Evolutionary conservation across 1,284 basidiomycete species (phyloP).

Genomic region (Sphaerobolus stellatus): DNA sequence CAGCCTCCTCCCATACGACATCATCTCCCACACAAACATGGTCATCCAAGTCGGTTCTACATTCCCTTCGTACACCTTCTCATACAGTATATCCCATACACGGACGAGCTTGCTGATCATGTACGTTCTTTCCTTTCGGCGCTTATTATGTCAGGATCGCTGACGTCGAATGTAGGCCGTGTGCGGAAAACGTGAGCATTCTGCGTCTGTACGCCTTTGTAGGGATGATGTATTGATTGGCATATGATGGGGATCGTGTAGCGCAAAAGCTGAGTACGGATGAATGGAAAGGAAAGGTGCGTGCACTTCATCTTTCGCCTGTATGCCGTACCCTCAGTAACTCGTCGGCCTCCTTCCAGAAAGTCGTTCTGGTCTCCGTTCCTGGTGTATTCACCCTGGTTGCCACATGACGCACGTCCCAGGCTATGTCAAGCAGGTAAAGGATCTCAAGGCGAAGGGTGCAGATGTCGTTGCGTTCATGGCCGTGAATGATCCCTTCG

Average conservation of each 20-base stretch:
- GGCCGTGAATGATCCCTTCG: constrained; percentile 75
- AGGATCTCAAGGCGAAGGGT: constrained; percentile 64
- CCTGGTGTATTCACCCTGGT: constrained; percentile 81
- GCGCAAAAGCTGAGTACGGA: constrained; percentile 49
- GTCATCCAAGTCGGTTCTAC: constrained; percentile 68
- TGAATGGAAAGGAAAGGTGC: constrained; percentile 70
- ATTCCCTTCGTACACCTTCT: constrained; percentile 63
- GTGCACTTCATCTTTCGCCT: background rate
- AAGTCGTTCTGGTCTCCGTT: constrained; percentile 75
- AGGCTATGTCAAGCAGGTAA: constrained; percentile 61
- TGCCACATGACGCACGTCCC: constrained; percentile 76
- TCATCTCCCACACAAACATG: no score
- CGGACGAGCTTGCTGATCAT: constrained; percentile 62
- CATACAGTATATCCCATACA: constrained; percentile 64
- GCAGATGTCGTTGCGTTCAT: constrained; percentile 70
- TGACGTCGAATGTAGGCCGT: background rate
- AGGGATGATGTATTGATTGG: background rate
- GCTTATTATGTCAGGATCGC: background rate
- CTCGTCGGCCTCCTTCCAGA: constrained; percentile 34
- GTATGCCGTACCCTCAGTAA: no score
- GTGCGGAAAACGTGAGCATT: constrained; percentile 10
- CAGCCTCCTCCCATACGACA: no score
- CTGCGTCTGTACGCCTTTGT: no score
- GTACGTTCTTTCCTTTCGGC: constrained; percentile 38
- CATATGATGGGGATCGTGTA: constrained; percentile 9